phyloP scores from a whole-genome alignment of 2,329 filamentous ascomycete genomes.

The Pyrenophora tritici-repentis region DNA sequence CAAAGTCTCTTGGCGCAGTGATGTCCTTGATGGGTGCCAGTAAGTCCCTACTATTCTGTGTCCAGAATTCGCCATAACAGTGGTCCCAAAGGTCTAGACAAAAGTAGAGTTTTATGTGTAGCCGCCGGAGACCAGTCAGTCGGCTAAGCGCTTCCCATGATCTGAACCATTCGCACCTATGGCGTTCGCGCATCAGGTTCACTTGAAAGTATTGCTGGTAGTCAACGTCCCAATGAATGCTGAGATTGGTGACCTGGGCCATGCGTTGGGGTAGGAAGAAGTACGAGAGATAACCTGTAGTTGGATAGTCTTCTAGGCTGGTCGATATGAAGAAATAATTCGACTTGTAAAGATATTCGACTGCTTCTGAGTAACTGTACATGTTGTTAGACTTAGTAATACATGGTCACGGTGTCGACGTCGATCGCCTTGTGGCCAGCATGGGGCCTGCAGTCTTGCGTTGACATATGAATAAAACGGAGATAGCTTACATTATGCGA shows the following conservation, averaged over 20 bases:
- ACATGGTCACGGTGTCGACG: background rate
- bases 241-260: conserved; percentile 19
- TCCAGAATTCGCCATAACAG: conserved; percentile 20
- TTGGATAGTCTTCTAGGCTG: conserved; percentile 15
- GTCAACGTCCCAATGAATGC: conserved; percentile 24
- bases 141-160: conserved; percentile 22
- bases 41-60: conserved; percentile 13
- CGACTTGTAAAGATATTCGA: conserved; percentile 27
- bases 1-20: conserved; percentile 19
- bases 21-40: conserved; percentile 19
- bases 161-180: conserved; percentile 16
- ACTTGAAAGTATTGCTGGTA: conserved; percentile 10
- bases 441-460: background rate
- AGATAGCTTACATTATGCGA: conserved; percentile 25
- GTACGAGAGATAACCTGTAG: conserved; percentile 22
- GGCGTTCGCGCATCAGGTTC: background rate
- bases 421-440: too few species aligned
- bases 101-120: conserved; percentile 20
- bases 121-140: conserved; percentile 23
- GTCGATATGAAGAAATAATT: conserved; percentile 26
- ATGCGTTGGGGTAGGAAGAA: conserved; percentile 28
- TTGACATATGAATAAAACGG: background rate
- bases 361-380: conserved; percentile 30
- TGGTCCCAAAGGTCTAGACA: conserved; percentile 4
- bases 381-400: conserved; percentile 1